Percentiles rank a stretch among this genome's conserved stretches.
These are phyloP conservation scores for Backusella mclennaniae DNA, from an alignment of 192 early-diverging fungal genomes.

Conservation along the genomic window DNA sequence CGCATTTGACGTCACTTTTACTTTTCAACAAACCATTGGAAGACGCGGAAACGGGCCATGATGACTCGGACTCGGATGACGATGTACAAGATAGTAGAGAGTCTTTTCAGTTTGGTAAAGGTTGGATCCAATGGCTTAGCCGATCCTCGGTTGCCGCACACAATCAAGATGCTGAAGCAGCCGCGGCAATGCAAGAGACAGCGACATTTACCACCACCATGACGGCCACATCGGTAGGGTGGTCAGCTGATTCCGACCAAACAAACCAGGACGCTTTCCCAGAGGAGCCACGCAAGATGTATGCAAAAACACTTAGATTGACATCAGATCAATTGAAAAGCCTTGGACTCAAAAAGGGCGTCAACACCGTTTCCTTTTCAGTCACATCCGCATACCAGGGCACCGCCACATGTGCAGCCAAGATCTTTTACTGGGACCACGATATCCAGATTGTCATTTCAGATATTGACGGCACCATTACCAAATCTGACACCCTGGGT, in stretches of 20 bases:
- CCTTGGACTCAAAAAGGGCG: slow-evolving; percentile 78
- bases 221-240: slow-evolving; percentile 28
- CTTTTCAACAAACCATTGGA: slow-evolving; percentile 40
- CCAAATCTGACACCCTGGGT: slow-evolving; percentile 95
- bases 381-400: slow-evolving; percentile 78
- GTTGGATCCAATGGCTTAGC: slow-evolving; percentile 39
- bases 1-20: slow-evolving; percentile 57
- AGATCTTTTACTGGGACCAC: slow-evolving; percentile 86
- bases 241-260: slow-evolving; percentile 9
- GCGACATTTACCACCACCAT: slow-evolving; percentile 37
- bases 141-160: slow-evolving; percentile 31
- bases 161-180: not conserved
- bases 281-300: slow-evolving; percentile 39
- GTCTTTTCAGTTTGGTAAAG: slow-evolving; percentile 35
- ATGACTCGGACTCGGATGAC: slow-evolving; percentile 32
- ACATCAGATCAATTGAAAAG: slow-evolving; percentile 87
- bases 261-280: not conserved
- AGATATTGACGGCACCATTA: slow-evolving; percentile 98
- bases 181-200: slow-evolving; percentile 4
- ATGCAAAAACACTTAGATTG: slow-evolving; percentile 88
- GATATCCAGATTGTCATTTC: slow-evolving; percentile 91
- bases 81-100: slow-evolving; percentile 23
- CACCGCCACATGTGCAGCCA: slow-evolving; percentile 75
- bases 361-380: slow-evolving; percentile 88
- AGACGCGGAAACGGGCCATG: slow-evolving; percentile 27